Base-by-base conservation (phyloP, 352 stramenopile species). In the Phytophthora uliginosa region DNA sequence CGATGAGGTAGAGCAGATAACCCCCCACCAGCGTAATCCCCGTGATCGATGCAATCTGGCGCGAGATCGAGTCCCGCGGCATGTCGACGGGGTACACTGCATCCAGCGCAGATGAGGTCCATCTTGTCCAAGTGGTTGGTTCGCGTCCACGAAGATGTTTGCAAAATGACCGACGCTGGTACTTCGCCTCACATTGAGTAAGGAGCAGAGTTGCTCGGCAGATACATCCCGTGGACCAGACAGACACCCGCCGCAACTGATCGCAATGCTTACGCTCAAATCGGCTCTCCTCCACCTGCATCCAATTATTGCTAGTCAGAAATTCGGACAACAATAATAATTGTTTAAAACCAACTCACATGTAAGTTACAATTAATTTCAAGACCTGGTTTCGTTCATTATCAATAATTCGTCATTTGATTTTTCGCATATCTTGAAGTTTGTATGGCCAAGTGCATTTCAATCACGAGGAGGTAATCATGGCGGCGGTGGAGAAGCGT, bases 71-170 rank as follows among this genome's bases (percentile, higher is more conserved):
- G 64, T 90, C 81, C 12, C 83, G 83, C 18, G 82, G 36, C 68
- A 84, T 62, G 12, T 74, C 55, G 20, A 54, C 28, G 31, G 85
- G 82, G 71, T 93, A 94, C 59, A 94, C 17, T 10, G 58, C 63
- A 69, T 91, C 88, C 42, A 93, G 69, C 28, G 76, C 15, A 65
- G 42, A 89, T 76, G 59, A 91, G 74, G 59, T 94, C 87, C 87
- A 94, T 94, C 2, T 48, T 53, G 10, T 66, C 3, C 38, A 60
- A 64, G 15, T 40, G 42, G 26, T 20, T 20, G 24, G 33, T 55
- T 59, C 58, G 48, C 38, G 18, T 47, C 24, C 15, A n/a, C 18
- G 63, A 18, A 65, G 71, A 64, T 47, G 38, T 45, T 45, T 20
- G 22, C 15, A 42, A 56, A 70, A 24, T 72, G 58, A 31, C 40